Evolutionary conservation across 179 eudicot species (phyloP).

Genomic region (Pouteria campechiana): DNA sequence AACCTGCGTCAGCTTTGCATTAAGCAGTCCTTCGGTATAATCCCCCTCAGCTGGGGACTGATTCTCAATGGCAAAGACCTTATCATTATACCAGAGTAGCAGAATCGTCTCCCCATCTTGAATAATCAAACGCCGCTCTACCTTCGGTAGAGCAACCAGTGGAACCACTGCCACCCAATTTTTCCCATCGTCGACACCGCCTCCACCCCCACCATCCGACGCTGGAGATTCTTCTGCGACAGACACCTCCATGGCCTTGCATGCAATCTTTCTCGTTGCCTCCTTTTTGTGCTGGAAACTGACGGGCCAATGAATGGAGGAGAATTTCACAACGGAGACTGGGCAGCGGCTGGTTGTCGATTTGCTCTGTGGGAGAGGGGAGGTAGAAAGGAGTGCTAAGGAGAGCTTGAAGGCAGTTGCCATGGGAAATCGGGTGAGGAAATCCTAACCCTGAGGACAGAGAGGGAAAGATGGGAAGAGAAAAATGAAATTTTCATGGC

Average conservation of each 20-base stretch:
- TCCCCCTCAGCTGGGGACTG: slow-evolving; percentile 99
- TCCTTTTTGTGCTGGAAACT: not conserved
- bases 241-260: slow-evolving; percentile 56
- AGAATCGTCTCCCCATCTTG: slow-evolving; percentile 77
- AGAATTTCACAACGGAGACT: not conserved
- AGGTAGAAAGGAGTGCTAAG: slow-evolving; percentile 8
- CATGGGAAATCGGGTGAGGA: slow-evolving; percentile 1
- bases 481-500: not conserved
- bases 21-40: slow-evolving; percentile 81
- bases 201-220: slow-evolving; percentile 1
- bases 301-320: not conserved
- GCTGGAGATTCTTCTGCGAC: slow-evolving; percentile 24
- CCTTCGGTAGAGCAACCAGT: slow-evolving; percentile 73
- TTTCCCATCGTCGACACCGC: slow-evolving; percentile 16
- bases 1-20: slow-evolving; percentile 96
- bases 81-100: slow-evolving; percentile 75
- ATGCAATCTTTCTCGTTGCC: slow-evolving; percentile 1
- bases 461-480: not conserved
- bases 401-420: slow-evolving; percentile 11
- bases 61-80: slow-evolving; percentile 81
- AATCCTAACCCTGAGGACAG: not conserved
- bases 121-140: slow-evolving; percentile 89
- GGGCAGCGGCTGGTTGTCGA: slow-evolving; percentile 2
- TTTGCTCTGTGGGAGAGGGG: no score
- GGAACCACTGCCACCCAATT: slow-evolving; percentile 97